A percentile compares a stretch with the other conserved stretches of the same genome.
These are phyloP conservation scores for Vigna trinervia DNA, from an alignment of 306 rosid species.

Conservation along the genomic window DNA sequence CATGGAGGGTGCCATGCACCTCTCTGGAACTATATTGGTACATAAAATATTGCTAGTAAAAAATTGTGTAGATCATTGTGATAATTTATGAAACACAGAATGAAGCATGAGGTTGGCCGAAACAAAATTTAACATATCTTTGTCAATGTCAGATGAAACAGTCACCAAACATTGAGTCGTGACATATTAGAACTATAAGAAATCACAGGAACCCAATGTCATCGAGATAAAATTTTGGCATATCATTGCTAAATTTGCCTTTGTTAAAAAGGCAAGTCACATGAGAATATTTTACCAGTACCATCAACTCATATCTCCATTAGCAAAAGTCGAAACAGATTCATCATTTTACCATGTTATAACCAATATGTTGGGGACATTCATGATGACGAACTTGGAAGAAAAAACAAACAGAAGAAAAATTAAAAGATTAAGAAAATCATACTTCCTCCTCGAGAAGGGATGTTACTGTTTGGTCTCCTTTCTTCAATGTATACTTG, in stretches of 20 bases:
- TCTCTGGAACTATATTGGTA: conserved; percentile 15
- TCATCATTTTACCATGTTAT: background rate
- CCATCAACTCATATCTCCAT: conserved; percentile 7
- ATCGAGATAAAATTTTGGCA: background rate
- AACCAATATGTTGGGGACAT: background rate
- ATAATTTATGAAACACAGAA: conserved; percentile 1
- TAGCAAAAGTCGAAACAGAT: background rate
- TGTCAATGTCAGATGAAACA: background rate
- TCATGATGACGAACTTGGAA: background rate
- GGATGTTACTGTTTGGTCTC: conserved; percentile 87
- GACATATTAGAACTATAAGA: background rate
- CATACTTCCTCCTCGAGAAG: conserved; percentile 86
- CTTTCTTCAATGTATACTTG: conserved; percentile 94
- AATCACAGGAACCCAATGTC: conserved; percentile 2
- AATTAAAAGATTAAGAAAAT: background rate
- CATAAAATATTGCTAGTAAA: background rate
- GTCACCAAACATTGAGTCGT: background rate
- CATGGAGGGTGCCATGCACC: background rate
- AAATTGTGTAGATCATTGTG: background rate
- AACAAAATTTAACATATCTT: background rate
- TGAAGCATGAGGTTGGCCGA: conserved; percentile 4
- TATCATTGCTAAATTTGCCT: background rate
- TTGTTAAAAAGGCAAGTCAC: background rate
- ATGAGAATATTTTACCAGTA: conserved; percentile 8
- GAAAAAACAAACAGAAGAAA: background rate